Base-by-base conservation (phyloP, 176 grass and related monocot species). In the Eragrostis curvula region DNA sequence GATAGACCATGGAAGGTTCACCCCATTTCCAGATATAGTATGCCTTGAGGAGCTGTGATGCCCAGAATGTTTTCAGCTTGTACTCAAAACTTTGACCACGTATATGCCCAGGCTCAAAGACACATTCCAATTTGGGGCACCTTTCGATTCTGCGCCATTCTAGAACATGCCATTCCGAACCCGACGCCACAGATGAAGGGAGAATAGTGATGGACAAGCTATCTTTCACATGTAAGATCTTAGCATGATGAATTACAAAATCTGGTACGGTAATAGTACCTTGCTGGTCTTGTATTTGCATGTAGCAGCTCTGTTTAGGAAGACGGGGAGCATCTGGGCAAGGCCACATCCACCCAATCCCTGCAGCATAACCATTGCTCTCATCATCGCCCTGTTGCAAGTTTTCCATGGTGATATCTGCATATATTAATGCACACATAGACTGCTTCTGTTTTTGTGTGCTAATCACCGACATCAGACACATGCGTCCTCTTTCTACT, bases 201-300 rank as follows among this genome's bases (percentile, higher is more conserved):
- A n/a, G n/a, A n/a, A 17, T 5, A 18, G 63, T 84, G 51, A 77
- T 39, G 2, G 50, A 69, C 0, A 17, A 3, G 20, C 18, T 59
- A 49, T 77, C 63, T 25, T 48, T 63, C 12, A 77, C 40, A 0
- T 70, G 63, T 9, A 84, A 20, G 20, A 47, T 48, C 8, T 1
- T 0, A 18, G 27, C 69, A 5, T 0, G 1, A 0, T 5, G 0
- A 21, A 0, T 12, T 56, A 75, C 3, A 14, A 17, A 53, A 29
- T 28, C 7, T 9, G 61, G 17, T 16, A 65, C 20, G 2, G 0
- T 5, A 25, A 28, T 36, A 7, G 0, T 9, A 62, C 41, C 8
- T 23, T 36, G 3, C 23, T 50, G 56, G 47, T 50, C 80, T 13
- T 73, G 80, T 64, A 82, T 63, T 68, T 63, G 13, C 9, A 73